Base-by-base conservation (phyloP, 1,284 basidiomycete genomes). In the Acaromyces ingoldii region DNA sequence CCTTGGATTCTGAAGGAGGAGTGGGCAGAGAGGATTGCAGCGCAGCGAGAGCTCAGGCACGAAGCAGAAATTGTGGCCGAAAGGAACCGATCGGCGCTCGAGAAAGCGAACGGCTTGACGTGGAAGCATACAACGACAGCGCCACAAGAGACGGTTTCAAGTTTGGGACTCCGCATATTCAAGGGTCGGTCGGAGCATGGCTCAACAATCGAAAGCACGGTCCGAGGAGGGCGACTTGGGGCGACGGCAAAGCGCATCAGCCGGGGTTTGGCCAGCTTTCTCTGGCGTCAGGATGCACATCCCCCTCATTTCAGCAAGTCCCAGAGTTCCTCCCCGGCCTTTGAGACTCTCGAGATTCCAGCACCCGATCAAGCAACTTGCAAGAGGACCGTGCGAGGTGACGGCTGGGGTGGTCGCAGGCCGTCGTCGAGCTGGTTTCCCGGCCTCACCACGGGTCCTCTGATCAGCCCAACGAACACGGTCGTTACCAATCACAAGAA, bases 361-460 rank as follows among this genome's bases (percentile, higher is more conserved):
- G 17, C 17, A 22, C 4, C 4, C 36, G 34, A n/a, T 13, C 4
- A n/a, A 34, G n/a, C n/a, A n/a, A n/a, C n/a, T n/a, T n/a, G n/a
- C n/a, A n/a, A n/a, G n/a, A n/a, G n/a, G n/a, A n/a, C n/a, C n/a
- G n/a, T n/a, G n/a, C n/a, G 34, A 6, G 42, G 42, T 6, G 42
- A 45, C 34, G 42, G 42, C 24, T 45, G 42, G 42, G 42, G 42
- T 33, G 42, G 42, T 2, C 19, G 30, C 19, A 22, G 42, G 4
- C 42, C 42, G 6, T n/a, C 17, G 6, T 26, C 28, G 24, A 45
- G 42, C 24, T 45, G 42, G 42, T 45, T 28, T 28, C 42, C 42
- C 5, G 42, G 34, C 24, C 6, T 30, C 5, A 22, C 19, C 19
- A 21, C 34, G 17, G 42, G 42, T n/a, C 42, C 42, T 15, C 26